A percentile compares a stretch with the other conserved stretches of the same genome.
phyloP scores from a whole-genome alignment of 1,139 yeast genomes.

The Kluyveromyces sp. region DNA sequence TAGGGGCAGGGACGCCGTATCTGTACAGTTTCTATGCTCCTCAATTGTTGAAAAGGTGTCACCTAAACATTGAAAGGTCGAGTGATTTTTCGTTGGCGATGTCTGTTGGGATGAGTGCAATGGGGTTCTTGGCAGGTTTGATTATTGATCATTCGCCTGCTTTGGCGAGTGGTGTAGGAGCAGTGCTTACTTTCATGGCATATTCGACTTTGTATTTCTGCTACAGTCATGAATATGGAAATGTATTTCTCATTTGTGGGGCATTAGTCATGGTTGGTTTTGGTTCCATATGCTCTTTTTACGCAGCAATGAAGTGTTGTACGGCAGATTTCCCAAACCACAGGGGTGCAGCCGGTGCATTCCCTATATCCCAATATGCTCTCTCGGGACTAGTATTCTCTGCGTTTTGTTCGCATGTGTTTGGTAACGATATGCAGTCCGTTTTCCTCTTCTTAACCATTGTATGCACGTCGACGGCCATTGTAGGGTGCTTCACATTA shows the following conservation, averaged over 20 bases:
- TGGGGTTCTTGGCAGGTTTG: slow-evolving; percentile 65
- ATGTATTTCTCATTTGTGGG: slow-evolving; percentile 34
- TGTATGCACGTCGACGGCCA: slow-evolving; percentile 26
- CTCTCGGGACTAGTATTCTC: slow-evolving; percentile 37
- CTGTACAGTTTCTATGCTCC: slow-evolving; percentile 68
- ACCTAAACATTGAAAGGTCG: slow-evolving; percentile 51
- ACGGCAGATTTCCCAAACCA: slow-evolving; percentile 64
- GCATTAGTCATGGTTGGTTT: slow-evolving; percentile 52
- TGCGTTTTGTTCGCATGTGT: slow-evolving; percentile 38
- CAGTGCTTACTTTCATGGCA: slow-evolving; percentile 37
- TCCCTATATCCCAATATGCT: slow-evolving; percentile 54
- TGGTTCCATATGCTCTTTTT: slow-evolving; percentile 59
- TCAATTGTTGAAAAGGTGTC: slow-evolving; percentile 50
- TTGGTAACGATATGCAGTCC: slow-evolving; percentile 38
- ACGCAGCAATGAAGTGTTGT: slow-evolving; percentile 59
- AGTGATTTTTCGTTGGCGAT: slow-evolving; percentile 57
- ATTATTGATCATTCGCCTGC: slow-evolving; percentile 59
- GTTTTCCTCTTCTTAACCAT: slow-evolving; percentile 29
- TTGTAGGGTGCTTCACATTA: slow-evolving; percentile 28
- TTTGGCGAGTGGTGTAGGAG: slow-evolving; percentile 46
- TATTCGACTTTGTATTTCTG: slow-evolving; percentile 34
- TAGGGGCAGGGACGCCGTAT: slow-evolving; percentile 65
- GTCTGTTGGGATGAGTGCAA: slow-evolving; percentile 55
- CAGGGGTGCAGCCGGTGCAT: slow-evolving; percentile 62
- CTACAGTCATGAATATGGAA: slow-evolving; percentile 29